phyloP scores from a whole-genome alignment of 495 filamentous ascomycete species.

The Jackrogersella minutella region DNA sequence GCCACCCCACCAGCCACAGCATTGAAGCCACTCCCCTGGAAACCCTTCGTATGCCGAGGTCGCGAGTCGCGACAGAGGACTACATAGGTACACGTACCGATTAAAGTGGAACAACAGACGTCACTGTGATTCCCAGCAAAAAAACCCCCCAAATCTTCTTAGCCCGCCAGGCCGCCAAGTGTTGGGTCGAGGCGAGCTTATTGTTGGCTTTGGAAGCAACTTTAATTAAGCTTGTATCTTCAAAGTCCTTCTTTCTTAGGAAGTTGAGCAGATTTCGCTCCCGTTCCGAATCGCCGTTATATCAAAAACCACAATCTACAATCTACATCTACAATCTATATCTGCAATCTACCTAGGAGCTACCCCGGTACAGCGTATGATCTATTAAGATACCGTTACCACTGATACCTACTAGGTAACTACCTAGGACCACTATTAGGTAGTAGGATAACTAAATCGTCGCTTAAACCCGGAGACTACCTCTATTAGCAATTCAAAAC shows the following conservation, averaged over 20 bases:
- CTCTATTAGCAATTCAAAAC: neutral
- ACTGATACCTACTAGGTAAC: too few relatives aligned
- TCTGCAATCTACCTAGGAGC: neutral
- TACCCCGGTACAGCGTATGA: too few relatives aligned
- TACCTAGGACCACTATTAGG: too few relatives aligned
- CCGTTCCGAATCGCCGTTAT: neutral
- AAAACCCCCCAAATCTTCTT: neutral
- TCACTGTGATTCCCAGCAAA: constrained; percentile 20
- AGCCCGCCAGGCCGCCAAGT: constrained; percentile 6
- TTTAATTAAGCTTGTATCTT: constrained; percentile 2
- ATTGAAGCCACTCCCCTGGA: too few relatives aligned
- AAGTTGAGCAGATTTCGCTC: constrained; percentile 16
- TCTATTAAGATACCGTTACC: too few relatives aligned
- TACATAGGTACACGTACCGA: too few relatives aligned
- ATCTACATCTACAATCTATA: too few relatives aligned
- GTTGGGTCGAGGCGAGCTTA: neutral
- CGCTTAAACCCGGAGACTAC: neutral
- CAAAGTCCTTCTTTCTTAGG: constrained; percentile 34
- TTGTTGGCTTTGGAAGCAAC: constrained; percentile 1
- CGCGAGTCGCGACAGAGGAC: too few relatives aligned
- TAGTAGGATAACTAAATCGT: too few relatives aligned
- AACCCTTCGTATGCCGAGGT: too few relatives aligned
- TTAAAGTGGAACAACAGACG: constrained; percentile 28
- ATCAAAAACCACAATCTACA: too few relatives aligned
- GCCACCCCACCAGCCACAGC: too few relatives aligned